Evolutionary conservation across 352 stramenopile genomes (phyloP).

Genomic region (Globisporangium orthogonon): DNA sequence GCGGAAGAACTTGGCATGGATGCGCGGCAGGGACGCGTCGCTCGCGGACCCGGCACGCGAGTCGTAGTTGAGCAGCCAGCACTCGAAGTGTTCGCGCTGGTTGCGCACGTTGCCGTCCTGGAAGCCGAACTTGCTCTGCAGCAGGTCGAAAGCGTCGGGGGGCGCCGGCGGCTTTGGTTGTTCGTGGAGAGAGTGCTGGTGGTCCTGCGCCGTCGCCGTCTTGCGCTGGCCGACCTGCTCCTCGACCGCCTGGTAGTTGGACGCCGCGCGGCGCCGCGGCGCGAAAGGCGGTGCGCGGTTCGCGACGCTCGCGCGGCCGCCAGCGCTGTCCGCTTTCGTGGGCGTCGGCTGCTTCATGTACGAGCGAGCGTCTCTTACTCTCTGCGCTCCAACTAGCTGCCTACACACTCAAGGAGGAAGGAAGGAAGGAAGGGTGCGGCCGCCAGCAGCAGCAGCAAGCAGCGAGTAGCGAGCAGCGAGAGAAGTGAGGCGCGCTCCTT

Average conservation of each 20-base stretch:
- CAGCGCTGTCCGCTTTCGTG: slow-evolving; percentile 1
- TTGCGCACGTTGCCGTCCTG: slow-evolving; percentile 81
- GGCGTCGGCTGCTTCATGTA: slow-evolving; percentile 13
- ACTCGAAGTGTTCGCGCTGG: slow-evolving; percentile 83
- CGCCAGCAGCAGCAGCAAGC: too few relatives aligned
- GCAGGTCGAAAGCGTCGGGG: slow-evolving; percentile 60
- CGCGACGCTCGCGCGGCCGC: slow-evolving; percentile 11
- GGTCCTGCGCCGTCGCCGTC: slow-evolving; percentile 30
- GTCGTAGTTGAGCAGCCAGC: slow-evolving; percentile 82
- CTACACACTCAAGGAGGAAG: too few relatives aligned
- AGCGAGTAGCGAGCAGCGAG: too few relatives aligned
- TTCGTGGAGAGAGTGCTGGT: not conserved
- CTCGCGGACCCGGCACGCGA: slow-evolving; percentile 23
- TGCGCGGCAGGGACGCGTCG: slow-evolving; percentile 51
- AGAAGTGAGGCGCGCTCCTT: too few relatives aligned
- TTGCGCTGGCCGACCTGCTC: slow-evolving; percentile 14
- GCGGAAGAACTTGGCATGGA: slow-evolving; percentile 93
- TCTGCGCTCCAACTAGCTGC: not conserved
- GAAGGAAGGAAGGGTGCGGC: too few relatives aligned
- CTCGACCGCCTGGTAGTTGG: slow-evolving; percentile 80
- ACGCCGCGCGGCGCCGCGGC: slow-evolving; percentile 44
- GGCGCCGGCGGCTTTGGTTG: not conserved
- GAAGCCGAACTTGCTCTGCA: slow-evolving; percentile 85
- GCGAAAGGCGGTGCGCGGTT: slow-evolving; percentile 13
- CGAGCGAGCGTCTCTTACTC: not conserved